Percentiles rank a stretch among this genome's conserved stretches.
Conservation (phyloP, 1,284 basidiomycete species). For the Pseudozyma flocculosa region DNA sequence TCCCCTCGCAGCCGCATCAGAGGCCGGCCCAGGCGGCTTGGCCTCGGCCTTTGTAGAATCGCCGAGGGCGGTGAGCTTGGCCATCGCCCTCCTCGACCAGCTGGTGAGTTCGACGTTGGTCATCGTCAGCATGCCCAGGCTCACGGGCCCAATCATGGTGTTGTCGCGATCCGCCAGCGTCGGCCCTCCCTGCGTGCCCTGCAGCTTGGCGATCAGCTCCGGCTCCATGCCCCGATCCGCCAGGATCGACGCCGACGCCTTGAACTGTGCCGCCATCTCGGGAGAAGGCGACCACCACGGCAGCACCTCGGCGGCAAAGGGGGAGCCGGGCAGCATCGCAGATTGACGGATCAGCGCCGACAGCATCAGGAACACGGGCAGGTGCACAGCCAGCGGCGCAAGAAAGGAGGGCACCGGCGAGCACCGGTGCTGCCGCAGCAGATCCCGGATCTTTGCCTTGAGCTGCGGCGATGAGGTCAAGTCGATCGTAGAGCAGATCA, state of each 20-base stretch:
- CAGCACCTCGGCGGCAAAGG: constrained; percentile 37
- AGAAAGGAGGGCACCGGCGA: constrained; percentile 42
- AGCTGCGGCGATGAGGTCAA: constrained; percentile 9
- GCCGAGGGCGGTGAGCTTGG: constrained; percentile 17
- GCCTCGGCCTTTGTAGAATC: too few relatives aligned
- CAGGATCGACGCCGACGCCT: constrained; percentile 36
- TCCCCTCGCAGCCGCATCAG: too few relatives aligned
- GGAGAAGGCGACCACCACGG: constrained; percentile 53
- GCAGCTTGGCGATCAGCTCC: constrained; percentile 29
- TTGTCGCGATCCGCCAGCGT: constrained; percentile 46
- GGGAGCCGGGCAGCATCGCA: constrained; percentile 26
- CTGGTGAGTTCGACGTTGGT: constrained; percentile 48
- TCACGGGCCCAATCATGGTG: constrained; percentile 48
- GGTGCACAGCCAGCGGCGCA: constrained; percentile 40
- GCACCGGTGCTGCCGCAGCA: constrained; percentile 40
- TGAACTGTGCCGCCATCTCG: constrained; percentile 39
- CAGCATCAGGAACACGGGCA: constrained; percentile 49
- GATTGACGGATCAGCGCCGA: constrained; percentile 44
- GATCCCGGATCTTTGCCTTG: constrained; percentile 29
- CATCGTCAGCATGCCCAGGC: constrained; percentile 47
- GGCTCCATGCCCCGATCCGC: constrained; percentile 48
- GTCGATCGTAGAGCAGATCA: too few relatives aligned
- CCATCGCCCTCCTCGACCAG: constrained; percentile 35
- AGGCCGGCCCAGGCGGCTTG: too few relatives aligned
- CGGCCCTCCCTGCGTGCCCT: constrained; percentile 44